Conservation (phyloP, 2,329 filamentous ascomycete genomes). For the Alternaria alternata region DNA sequence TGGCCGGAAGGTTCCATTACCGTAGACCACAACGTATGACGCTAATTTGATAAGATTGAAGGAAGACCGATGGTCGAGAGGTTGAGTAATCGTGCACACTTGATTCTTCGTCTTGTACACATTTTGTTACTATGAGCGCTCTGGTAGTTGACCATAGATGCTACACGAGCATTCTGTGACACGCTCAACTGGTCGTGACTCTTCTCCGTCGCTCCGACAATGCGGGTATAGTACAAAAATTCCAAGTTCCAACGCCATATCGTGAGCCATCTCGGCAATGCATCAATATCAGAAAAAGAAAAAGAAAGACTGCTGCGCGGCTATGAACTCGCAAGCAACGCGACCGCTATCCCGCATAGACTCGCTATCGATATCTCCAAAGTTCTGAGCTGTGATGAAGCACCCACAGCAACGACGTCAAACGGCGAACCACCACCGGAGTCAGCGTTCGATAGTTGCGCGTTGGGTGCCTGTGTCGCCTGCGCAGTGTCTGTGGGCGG, state of each 20-base stretch:
- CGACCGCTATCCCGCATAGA: constrained; percentile 22
- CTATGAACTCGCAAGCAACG: constrained; percentile 21
- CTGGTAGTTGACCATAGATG: not conserved
- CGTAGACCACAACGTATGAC: constrained; percentile 2
- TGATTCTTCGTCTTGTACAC: constrained; percentile 4
- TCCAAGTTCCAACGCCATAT: constrained; percentile 25
- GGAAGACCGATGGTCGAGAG: not conserved
- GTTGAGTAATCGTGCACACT: not conserved
- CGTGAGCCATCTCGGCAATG: constrained; percentile 22
- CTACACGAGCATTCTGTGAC: not conserved
- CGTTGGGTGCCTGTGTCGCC: constrained; percentile 27
- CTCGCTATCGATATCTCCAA: constrained; percentile 12
- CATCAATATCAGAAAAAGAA: constrained; percentile 15
- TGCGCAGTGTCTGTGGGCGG: constrained; percentile 17
- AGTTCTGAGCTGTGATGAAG: constrained; percentile 23
- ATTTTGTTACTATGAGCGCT: not conserved
- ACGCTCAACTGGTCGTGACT: not conserved
- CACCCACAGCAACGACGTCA: constrained; percentile 43
- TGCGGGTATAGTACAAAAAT: constrained; percentile 41
- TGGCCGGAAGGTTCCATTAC: constrained; percentile 6
- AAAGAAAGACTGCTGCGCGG: not conserved
- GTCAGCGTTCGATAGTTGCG: constrained; percentile 46
- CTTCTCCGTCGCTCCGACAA: constrained; percentile 1
- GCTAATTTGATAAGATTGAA: not conserved
- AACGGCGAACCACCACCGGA: constrained; percentile 58